Percentiles rank a stretch among this genome's conserved stretches.
phyloP scores from a whole-genome alignment of 805 yeast species.

The Helenozyma rhizophorensis region DNA sequence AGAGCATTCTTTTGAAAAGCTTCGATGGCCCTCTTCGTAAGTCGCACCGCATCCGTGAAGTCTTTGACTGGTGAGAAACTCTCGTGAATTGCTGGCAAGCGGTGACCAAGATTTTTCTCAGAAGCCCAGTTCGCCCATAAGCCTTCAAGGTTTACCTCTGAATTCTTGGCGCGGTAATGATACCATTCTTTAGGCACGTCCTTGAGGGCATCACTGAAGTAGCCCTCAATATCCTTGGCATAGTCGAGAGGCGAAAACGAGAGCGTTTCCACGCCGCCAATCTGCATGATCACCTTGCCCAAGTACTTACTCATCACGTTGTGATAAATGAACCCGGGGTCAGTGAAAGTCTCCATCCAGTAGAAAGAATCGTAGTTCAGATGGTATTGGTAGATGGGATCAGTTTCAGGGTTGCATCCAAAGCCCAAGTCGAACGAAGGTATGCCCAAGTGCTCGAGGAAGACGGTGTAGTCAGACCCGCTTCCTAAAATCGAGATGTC shows the following conservation, averaged over 20 bases:
- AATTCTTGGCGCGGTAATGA: slow-evolving; percentile 2
- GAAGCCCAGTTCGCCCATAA: slow-evolving; percentile 1
- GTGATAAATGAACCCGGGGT: slow-evolving; percentile 59
- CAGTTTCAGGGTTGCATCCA: slow-evolving; percentile 30
- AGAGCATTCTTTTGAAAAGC: slow-evolving; percentile 7
- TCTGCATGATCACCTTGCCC: slow-evolving; percentile 45
- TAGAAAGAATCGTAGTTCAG: slow-evolving; percentile 68
- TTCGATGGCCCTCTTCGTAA: slow-evolving; percentile 3
- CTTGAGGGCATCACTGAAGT: slow-evolving; percentile 26
- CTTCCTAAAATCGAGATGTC: slow-evolving; percentile 1
- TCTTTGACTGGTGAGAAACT: background rate
- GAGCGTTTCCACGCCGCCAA: slow-evolving; percentile 47
- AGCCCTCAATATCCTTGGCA: slow-evolving; percentile 31
- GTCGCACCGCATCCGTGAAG: slow-evolving; percentile 3
- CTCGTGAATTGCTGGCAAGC: no score
- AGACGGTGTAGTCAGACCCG: slow-evolving; percentile 7
- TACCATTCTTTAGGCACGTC: slow-evolving; percentile 4
- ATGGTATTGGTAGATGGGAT: slow-evolving; percentile 70
- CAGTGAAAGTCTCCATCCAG: slow-evolving; percentile 66
- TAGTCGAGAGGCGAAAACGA: slow-evolving; percentile 39
- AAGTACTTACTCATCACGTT: slow-evolving; percentile 50
- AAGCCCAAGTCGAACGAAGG: slow-evolving; percentile 48
- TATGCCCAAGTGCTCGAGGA: slow-evolving; percentile 7
- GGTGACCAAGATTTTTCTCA: no score
- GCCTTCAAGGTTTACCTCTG: slow-evolving; percentile 6